Evolutionary conservation across 179 eudicot genomes (phyloP).

Genomic region (Vitellaria paradoxa): DNA sequence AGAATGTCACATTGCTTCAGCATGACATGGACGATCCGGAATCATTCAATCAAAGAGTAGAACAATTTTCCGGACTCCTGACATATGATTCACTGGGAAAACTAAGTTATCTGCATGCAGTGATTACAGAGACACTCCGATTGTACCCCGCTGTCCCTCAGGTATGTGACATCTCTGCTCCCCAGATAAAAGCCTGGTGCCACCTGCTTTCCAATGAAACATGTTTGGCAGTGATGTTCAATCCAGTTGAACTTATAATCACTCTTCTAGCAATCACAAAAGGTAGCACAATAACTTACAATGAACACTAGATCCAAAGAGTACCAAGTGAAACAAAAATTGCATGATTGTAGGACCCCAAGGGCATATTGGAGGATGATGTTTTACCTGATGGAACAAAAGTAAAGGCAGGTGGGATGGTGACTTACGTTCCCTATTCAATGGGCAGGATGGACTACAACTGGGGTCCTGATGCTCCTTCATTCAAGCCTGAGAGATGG

Average conservation of each 20-base stretch:
- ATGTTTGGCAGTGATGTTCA: not conserved
- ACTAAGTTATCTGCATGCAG: constrained; percentile 72
- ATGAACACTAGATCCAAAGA: not conserved
- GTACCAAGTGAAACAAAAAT: not conserved
- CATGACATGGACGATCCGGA: constrained; percentile 45
- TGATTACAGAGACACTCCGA: constrained; percentile 87
- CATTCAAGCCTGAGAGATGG: constrained; percentile 92
- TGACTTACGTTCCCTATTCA: constrained; percentile 93
- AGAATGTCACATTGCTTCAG: constrained; percentile 40
- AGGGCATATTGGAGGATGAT: constrained; percentile 82
- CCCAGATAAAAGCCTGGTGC: not conserved
- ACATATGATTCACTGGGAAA: constrained; percentile 72
- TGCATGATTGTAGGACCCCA: constrained; percentile 67
- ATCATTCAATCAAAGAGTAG: constrained; percentile 51
- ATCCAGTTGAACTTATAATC: not conserved
- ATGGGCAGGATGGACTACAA: constrained; percentile 99
- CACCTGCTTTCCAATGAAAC: not conserved
- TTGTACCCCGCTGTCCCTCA: constrained; percentile 95
- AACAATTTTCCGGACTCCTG: constrained; percentile 61
- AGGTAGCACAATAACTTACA: not conserved
- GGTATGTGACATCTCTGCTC: constrained; percentile 29
- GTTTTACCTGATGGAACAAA: constrained; percentile 86
- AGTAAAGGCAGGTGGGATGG: constrained; percentile 96
- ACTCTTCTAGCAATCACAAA: not conserved
- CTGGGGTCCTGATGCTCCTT: constrained; percentile 89